A percentile compares a stretch with the other conserved stretches of the same genome.
Conservation (phyloP, 1,284 basidiomycete genomes). For the Vanrija pseudolonga region DNA sequence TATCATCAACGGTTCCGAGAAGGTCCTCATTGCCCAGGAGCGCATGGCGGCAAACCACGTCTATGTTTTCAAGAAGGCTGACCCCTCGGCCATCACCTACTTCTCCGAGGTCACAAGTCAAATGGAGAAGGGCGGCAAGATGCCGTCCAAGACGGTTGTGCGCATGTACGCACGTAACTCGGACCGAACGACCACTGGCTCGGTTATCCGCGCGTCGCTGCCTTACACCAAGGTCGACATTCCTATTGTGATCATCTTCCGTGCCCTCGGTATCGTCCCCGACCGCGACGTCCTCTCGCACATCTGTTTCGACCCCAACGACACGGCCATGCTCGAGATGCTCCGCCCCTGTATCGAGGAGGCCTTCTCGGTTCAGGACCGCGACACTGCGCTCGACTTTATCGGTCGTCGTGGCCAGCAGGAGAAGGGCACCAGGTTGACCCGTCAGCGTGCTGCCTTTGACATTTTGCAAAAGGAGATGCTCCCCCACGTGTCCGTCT, state of each 20-base stretch:
- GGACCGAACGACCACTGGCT: slow-evolving; percentile 57
- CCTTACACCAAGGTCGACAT: slow-evolving; percentile 99
- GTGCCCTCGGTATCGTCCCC: slow-evolving; percentile 94
- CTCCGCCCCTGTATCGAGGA: slow-evolving; percentile 98
- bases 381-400: slow-evolving; percentile 88
- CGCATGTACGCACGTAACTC: slow-evolving; percentile 85
- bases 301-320: slow-evolving; percentile 97
- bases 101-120: slow-evolving; percentile 96
- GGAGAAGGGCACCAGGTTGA: slow-evolving; percentile 83
- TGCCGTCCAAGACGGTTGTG: slow-evolving; percentile 95
- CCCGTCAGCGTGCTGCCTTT: slow-evolving; percentile 92
- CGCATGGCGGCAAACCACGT: slow-evolving; percentile 99
- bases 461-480: slow-evolving; percentile 99
- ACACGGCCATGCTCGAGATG: slow-evolving; percentile 95
- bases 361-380: slow-evolving; percentile 95
- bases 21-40: slow-evolving; percentile 98
- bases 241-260: slow-evolving; percentile 98
- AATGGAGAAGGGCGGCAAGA: slow-evolving; percentile 97
- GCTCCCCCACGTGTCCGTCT: slow-evolving; percentile 94
- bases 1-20: slow-evolving; percentile 99
- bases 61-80: slow-evolving; percentile 97
- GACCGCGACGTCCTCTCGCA: slow-evolving; percentile 97
- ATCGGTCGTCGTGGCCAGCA: slow-evolving; percentile 98
- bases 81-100: slow-evolving; percentile 93
- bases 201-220: slow-evolving; percentile 94